Conservation (phyloP, 108 stramenopile species). For the Conticribra weissflogii region DNA sequence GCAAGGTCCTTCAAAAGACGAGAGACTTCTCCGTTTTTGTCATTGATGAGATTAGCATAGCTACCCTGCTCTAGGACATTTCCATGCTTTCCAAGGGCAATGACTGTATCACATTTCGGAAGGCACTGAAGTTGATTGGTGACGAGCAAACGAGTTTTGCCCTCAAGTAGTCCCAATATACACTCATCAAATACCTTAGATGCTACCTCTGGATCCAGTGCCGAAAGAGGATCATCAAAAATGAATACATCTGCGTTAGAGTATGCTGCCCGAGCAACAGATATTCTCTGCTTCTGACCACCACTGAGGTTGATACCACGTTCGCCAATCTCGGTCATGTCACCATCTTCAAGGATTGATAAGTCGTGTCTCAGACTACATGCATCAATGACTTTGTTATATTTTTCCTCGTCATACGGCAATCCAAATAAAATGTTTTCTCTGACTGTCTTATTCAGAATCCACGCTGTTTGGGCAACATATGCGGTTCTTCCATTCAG, state of each 20-base stretch:
- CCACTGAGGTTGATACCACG: conserved; percentile 89
- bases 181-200: conserved; percentile 78
- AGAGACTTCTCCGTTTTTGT: conserved; percentile 66
- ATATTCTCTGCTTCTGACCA: conserved; percentile 72
- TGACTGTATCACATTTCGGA: conserved; percentile 67
- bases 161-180: conserved; percentile 61
- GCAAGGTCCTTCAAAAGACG: conserved; percentile 56
- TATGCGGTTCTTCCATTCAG: conserved; percentile 75
- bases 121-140: conserved; percentile 91
- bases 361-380: conserved; percentile 84
- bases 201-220: conserved; percentile 88
- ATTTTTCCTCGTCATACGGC: conserved; percentile 76
- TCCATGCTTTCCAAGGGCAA: conserved; percentile 70
- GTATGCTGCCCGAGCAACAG: conserved; percentile 88
- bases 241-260: conserved; percentile 76
- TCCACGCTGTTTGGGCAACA: conserved; percentile 91
- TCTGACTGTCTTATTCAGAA: conserved; percentile 90
- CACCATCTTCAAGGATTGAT: conserved; percentile 69
- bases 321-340: conserved; percentile 95
- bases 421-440: conserved; percentile 93
- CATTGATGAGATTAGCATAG: conserved; percentile 61
- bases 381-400: conserved; percentile 71
- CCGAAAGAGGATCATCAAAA: conserved; percentile 86
- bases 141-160: conserved; percentile 88
- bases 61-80: conserved; percentile 79